A percentile compares a stretch with the other conserved stretches of the same genome.
These are phyloP conservation scores for Closterium sp. DNA, from an alignment of 139 green algal genomes.

Conservation along the genomic window DNA sequence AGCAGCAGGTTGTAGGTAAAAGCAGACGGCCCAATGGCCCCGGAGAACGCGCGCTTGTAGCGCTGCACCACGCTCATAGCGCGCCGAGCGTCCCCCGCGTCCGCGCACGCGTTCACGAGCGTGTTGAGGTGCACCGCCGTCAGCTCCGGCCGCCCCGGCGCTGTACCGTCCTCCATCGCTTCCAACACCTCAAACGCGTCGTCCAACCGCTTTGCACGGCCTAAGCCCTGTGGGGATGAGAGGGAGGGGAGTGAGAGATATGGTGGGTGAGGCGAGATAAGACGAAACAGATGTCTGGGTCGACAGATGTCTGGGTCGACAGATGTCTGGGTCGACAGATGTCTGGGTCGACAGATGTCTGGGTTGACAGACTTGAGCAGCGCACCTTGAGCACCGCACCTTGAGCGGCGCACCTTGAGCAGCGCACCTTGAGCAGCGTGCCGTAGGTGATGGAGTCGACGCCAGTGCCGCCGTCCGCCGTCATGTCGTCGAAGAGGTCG, in stretches of 20 bases:
- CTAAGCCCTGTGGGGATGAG: constrained; percentile 27
- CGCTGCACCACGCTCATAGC: constrained; percentile 29
- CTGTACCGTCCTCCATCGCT: constrained; percentile 35
- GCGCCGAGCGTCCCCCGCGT: constrained; percentile 35
- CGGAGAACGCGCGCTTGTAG: constrained; percentile 24
- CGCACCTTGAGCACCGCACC: no score
- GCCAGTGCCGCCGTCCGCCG: constrained; percentile 1
- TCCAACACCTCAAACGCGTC: constrained; percentile 51
- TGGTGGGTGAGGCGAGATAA: no score
- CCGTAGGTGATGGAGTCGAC: constrained; percentile 44
- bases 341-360: no score
- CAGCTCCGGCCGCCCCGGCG: constrained; percentile 31
- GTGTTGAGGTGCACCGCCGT: constrained; percentile 45
- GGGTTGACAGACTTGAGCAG: no score
- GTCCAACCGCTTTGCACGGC: constrained; percentile 33
- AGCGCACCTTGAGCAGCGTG: constrained; percentile 40
- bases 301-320: no score
- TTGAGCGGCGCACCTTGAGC: no score
- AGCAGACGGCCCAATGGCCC: constrained; percentile 6
- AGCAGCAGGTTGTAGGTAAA: constrained; percentile 51
- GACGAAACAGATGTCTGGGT: no score
- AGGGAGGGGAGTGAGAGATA: background rate
- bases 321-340: no score
- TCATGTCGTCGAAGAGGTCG: constrained; percentile 41
- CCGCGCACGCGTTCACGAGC: constrained; percentile 48